These are phyloP conservation scores for Candida nitratophila DNA, from an alignment of 805 yeast species.

Conservation along the genomic window DNA sequence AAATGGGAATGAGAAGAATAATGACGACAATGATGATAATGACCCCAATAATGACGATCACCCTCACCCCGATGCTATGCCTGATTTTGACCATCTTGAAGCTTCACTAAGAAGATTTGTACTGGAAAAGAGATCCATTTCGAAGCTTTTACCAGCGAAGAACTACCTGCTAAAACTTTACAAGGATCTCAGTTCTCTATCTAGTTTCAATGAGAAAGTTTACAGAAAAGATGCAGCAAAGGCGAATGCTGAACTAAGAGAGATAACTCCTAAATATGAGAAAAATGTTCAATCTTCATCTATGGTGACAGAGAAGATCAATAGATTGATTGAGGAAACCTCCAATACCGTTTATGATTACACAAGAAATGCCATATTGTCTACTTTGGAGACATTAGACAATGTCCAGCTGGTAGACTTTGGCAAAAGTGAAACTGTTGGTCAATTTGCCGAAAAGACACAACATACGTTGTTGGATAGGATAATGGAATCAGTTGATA, in stretches of 20 bases:
- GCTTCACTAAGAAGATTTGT: constrained; percentile 80
- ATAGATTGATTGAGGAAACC: constrained; percentile 53
- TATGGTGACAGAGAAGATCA: constrained; percentile 51
- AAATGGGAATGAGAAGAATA: constrained; percentile 30
- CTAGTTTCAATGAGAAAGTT: constrained; percentile 54
- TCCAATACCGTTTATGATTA: constrained; percentile 52
- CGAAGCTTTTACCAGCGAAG: constrained; percentile 89
- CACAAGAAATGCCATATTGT: constrained; percentile 46
- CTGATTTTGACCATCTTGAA: constrained; percentile 79
- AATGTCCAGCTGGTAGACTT: constrained; percentile 40
- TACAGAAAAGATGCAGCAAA: constrained; percentile 42
- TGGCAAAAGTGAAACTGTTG: constrained; percentile 54
- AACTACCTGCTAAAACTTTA: constrained; percentile 71
- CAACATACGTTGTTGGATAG: constrained; percentile 60
- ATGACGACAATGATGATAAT: constrained; percentile 29
- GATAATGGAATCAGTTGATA: constrained; percentile 54
- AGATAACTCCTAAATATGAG: constrained; percentile 60
- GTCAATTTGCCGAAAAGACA: constrained; percentile 63
- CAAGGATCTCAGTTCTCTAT: constrained; percentile 53
- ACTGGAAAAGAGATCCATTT: constrained; percentile 79
- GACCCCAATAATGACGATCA: constrained; percentile 22
- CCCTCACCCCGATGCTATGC: no score
- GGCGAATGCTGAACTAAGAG: constrained; percentile 41
- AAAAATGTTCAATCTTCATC: constrained; percentile 43
- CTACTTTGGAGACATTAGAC: constrained; percentile 40